Conservation (phyloP, 2,329 filamentous ascomycete species). For the Capronia coronata region DNA sequence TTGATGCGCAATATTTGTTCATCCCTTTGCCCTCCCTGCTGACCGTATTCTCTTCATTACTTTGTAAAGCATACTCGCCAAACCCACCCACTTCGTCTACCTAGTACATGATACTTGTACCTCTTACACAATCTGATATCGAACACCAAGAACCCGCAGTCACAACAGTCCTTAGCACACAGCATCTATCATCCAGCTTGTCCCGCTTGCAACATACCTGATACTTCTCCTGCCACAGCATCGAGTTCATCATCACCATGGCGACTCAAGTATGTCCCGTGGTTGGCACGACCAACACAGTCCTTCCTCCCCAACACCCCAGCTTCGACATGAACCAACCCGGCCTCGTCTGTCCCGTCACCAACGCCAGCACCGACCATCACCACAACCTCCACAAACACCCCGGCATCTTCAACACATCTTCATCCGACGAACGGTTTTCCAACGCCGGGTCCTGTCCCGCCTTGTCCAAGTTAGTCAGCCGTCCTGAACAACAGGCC, state of each 20-base stretch:
- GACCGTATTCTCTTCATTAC: too few species aligned
- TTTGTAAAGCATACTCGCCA: too few species aligned
- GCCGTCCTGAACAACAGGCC: slow-evolving; percentile 22
- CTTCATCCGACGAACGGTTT: slow-evolving; percentile 4
- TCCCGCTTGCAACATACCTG: too few species aligned
- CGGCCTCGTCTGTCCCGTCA: slow-evolving; percentile 26
- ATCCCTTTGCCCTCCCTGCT: too few species aligned
- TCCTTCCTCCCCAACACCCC: slow-evolving; percentile 27
- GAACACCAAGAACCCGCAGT: too few species aligned
- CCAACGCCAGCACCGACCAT: slow-evolving; percentile 27
- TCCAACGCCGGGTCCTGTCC: slow-evolving; percentile 25
- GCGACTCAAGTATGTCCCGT: slow-evolving; percentile 26
- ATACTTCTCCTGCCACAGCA: not conserved
- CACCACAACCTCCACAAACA: slow-evolving; percentile 27
- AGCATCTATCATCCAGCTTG: too few species aligned
- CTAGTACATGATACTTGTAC: too few species aligned
- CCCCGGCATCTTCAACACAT: slow-evolving; percentile 22
- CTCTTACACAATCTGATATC: too few species aligned
- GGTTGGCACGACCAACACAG: slow-evolving; percentile 28
- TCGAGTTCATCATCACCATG: not conserved
- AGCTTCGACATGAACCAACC: slow-evolving; percentile 23
- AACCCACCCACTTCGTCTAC: too few species aligned
- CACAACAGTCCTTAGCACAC: too few species aligned
- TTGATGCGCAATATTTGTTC: too few species aligned
- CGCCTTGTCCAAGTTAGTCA: slow-evolving; percentile 25